Base-by-base conservation (phyloP, 2,329 filamentous ascomycete genomes). In the Colletotrichum karsti region DNA sequence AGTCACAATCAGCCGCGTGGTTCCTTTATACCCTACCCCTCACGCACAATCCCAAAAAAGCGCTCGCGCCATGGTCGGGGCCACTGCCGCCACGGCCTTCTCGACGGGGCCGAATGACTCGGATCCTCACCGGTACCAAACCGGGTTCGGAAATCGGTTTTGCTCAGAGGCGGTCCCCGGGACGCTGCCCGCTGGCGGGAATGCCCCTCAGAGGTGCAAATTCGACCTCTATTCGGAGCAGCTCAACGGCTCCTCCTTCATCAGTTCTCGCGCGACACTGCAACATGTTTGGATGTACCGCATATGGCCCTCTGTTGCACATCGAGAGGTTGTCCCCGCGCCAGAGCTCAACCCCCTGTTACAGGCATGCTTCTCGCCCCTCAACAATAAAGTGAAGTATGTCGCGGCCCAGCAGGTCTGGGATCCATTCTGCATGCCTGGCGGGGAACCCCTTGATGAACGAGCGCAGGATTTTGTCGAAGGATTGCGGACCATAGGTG, bases 91-190 rank as follows among this genome's bases (percentile, higher is more conserved):
- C 35, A 57, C 68, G 8, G 70, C 67, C 24, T 73, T 69, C 63
- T 65, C 67, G 26, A 73, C 74, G 5, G 56, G 54, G 28, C 73
- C 73, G 10, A 72, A 75, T 12, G 42, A 50, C 24, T 51, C 58
- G 75, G 68, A 83, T 81, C 75, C 86, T 77, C 76, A 89, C 57
- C 59, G 84, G 77, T 90, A 90, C 72, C 85, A 88, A 83, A 75
- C 82, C 20, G 88, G 87, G 20, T 89, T 88, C 71, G 83, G 83
- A 39, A 90, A 89, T 73, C 74, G 78, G 9, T 83, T 84, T 65
- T 78, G 80, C 56, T 83, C 82, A 24, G 82, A 85, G 69, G 81
- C 50, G n/a, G 18, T 85, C 2, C 80, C 82, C 12, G 81, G 79
- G 33, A 81, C 80, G 24, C 79, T 85, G 22, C 83, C 83, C 8